A percentile compares a stretch with the other conserved stretches of the same genome.
phyloP scores from a whole-genome alignment of 1,284 basidiomycete genomes.

The Ustilago curta region DNA sequence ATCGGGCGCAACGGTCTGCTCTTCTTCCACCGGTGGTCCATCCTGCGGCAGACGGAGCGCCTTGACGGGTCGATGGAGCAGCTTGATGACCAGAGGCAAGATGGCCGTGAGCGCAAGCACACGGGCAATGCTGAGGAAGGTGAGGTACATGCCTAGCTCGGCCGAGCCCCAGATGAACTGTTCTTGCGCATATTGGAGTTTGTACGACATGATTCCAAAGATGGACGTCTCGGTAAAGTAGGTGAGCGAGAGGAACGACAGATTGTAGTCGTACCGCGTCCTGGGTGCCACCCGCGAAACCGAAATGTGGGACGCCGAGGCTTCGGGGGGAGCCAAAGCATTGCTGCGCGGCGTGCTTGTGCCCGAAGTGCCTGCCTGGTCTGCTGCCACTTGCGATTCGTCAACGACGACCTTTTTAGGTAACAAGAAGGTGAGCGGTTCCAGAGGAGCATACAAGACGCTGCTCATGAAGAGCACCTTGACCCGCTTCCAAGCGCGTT shows the following conservation, averaged over 20 bases:
- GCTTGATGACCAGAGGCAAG: constrained; percentile 61
- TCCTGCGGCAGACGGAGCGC: constrained; percentile 50
- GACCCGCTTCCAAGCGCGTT: constrained; percentile 45
- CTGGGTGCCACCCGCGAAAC: constrained; percentile 48
- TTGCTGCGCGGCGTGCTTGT: constrained; percentile 18
- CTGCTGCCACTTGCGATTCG: constrained; percentile 14
- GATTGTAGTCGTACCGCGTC: constrained; percentile 58
- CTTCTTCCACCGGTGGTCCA: constrained; percentile 34
- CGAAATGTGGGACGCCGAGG: constrained; percentile 59
- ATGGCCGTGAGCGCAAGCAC: constrained; percentile 60
- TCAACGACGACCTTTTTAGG: constrained; percentile 49
- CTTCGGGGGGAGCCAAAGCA: constrained; percentile 32
- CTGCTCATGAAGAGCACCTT: constrained; percentile 47
- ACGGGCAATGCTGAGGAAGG: constrained; percentile 55
- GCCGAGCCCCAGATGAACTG: constrained; percentile 63
- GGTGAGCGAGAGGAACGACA: constrained; percentile 60
- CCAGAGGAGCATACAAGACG: constrained; percentile 48
- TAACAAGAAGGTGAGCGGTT: constrained; percentile 57
- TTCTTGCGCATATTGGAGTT: constrained; percentile 64
- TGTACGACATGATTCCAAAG: constrained; percentile 63
- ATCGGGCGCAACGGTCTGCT: constrained; percentile 29
- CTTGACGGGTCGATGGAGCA: constrained; percentile 58
- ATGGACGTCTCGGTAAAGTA: constrained; percentile 61
- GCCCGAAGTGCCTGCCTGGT: constrained; percentile 8
- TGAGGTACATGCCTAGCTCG: constrained; percentile 63